Base-by-base conservation (phyloP, 495 filamentous ascomycete genomes). In the Massariosphaeria phaeospora region DNA sequence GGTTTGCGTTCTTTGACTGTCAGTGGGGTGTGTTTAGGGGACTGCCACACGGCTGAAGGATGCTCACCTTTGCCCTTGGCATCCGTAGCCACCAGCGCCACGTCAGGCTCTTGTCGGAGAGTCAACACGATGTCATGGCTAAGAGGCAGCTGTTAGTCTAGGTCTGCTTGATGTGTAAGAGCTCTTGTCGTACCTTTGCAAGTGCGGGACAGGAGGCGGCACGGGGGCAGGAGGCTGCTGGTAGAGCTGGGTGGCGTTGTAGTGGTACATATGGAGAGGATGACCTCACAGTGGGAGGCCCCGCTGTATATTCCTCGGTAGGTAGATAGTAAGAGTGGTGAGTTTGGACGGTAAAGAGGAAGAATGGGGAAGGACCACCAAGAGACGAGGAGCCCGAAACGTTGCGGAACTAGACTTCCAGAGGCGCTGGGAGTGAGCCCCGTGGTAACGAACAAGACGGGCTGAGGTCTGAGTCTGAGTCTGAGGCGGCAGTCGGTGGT, bases 1-100 rank as follows among this genome's bases (percentile, higher is more conserved):
- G 93, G 89, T 70, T 95, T 96, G 60, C 93, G 85, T 61, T 89
- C 93, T 95, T 8, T 23, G 18, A 13, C 21, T 11, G 57, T 61
- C 38, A 40, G 38, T 40, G 38, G n/a, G 52, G 23, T 36, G 12
- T 20, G 27, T 30, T 23, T 2, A 4, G 20, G 15, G 13, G 10
- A 23, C 7, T 6, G 17, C 12, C 10, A 23, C n/a, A 9, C 41
- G 27, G 15, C 2, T 3, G n/a, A 5, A 20, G 21, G 30, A 25
- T 3, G 23, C 60, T 57, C 48, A 70, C 68, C 47, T 45, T 70
- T 70, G 50, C 70, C 70, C 42, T 69, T 71, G 47, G 62, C 61
- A 17, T 64, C 60, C 17, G 51, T 52, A 13, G 68, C 58, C 7
- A 67, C 58, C 8, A 70, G 53, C 11, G 61, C 65, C 27, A 66